Base-by-base conservation (phyloP, 805 yeast species). In the Komagataella mondaviorum region DNA sequence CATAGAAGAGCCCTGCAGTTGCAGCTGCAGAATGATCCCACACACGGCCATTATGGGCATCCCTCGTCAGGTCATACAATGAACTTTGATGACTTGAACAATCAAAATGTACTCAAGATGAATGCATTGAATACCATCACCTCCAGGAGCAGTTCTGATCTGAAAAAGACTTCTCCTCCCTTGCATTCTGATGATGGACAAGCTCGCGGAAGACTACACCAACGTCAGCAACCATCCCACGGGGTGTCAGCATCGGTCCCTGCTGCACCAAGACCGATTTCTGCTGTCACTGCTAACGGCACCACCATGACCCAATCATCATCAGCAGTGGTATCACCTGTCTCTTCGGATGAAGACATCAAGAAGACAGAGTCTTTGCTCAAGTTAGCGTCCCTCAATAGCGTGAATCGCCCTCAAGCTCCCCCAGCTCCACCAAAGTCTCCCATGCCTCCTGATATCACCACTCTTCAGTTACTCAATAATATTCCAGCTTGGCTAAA, bases 401-500 rank as follows among this genome's bases (percentile, higher is more conserved):
- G 24, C n/a, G 45, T 46, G 39, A 30, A 30, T 14, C 51, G 52
- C 17, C 49, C 59, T 16, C 60, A 59, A 44, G 52, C 51, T 45
- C 60, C 58, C 18, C 47, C 47, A 18, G 47, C 36, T 24, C 30
- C 47, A 8, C 54, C 67, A 10, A 73, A 71, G 53, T 66, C 75
- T 2, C 74, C 76, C 48, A 73, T 76, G 52, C 72, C 79, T 5
- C 70, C 70, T 48, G 79, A 75, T 53, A 69, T 79, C 55, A 73
- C 81, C 3, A 77, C 72, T 48, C 70, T 69, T 46, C 77, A 77
- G 54, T 67, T 81, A 54, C 71, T 93, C 59, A 69, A 71, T 54
- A 91, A 93, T 63, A 80, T 93, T 49, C 96, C 97, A 2, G 83
- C 85, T 7, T 93, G 99, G 99, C 73, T 93, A 65, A 84, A 95